Conservation (phyloP, 805 yeast genomes). For the Ogataea ganodermae region DNA sequence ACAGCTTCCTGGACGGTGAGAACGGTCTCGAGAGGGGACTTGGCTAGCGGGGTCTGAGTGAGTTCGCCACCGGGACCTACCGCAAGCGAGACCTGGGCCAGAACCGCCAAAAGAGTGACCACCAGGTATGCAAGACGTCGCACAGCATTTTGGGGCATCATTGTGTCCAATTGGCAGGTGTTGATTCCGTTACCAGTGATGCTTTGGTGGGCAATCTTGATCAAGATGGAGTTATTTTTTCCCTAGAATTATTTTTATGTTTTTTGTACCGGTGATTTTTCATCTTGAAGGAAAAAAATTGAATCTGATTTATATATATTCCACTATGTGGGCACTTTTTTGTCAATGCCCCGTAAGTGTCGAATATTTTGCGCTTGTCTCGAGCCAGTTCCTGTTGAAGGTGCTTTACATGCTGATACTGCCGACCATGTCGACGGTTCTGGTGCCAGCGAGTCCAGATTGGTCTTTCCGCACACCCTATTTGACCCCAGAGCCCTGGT, state of each 20-base stretch:
- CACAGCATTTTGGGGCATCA: background rate
- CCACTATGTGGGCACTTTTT: too few relatives aligned
- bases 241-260: too few relatives aligned
- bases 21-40: background rate
- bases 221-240: too few relatives aligned
- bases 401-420: conserved; percentile 6
- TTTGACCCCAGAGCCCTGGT: conserved; percentile 23
- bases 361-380: background rate
- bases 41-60: background rate
- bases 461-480: conserved; percentile 8
- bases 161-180: background rate
- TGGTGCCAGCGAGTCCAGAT: background rate
- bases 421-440: conserved; percentile 2
- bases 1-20: conserved; percentile 11
- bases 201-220: too few relatives aligned
- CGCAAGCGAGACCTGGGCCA: background rate
- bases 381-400: background rate
- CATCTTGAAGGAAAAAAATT: too few relatives aligned
- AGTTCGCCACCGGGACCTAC: background rate
- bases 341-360: background rate
- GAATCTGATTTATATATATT: too few relatives aligned
- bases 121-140: background rate
- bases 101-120: background rate
- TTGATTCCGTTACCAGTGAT: too few relatives aligned
- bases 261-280: background rate